Evolutionary conservation across 2,329 filamentous ascomycete species (phyloP).

Genomic region (Ustilaginoidea virens): DNA sequence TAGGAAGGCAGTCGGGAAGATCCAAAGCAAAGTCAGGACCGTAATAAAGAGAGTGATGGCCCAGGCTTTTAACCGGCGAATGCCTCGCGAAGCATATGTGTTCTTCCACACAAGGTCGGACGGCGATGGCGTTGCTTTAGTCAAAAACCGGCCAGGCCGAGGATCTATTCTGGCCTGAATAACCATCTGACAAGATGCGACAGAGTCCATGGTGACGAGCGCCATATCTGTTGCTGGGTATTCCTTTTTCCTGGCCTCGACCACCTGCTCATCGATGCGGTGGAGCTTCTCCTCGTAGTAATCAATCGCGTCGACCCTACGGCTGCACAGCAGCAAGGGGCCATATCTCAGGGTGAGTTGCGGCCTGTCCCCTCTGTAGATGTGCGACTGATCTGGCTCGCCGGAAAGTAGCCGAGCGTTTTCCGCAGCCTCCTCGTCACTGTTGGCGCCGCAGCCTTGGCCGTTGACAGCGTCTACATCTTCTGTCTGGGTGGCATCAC

Average conservation of each 20-base stretch:
- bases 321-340: conserved; percentile 53
- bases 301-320: conserved; percentile 76
- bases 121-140: conserved; percentile 74
- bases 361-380: conserved; percentile 38
- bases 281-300: conserved; percentile 83
- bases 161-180: conserved; percentile 90
- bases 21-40: conserved; percentile 76
- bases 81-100: conserved; percentile 64
- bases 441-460: conserved; percentile 13
- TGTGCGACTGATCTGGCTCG: conserved; percentile 15
- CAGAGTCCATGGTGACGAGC: conserved; percentile 95
- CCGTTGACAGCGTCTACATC: conserved; percentile 8
- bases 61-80: conserved; percentile 69
- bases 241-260: conserved; percentile 52
- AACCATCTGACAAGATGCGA: conserved; percentile 85
- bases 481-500: conserved; percentile 4
- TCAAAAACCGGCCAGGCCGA: conserved; percentile 69
- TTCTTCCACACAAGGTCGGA: conserved; percentile 92
- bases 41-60: conserved; percentile 69
- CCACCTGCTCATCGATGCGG: conserved; percentile 61
- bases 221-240: conserved; percentile 71
- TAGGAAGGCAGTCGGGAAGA: conserved; percentile 63
- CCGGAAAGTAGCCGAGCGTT: conserved; percentile 43
- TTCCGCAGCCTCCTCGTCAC: conserved; percentile 34
- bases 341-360: conserved; percentile 67